These are phyloP conservation scores for Rhododendron williamsianum DNA, from an alignment of 148 eudicot genomes.

Conservation along the genomic window DNA sequence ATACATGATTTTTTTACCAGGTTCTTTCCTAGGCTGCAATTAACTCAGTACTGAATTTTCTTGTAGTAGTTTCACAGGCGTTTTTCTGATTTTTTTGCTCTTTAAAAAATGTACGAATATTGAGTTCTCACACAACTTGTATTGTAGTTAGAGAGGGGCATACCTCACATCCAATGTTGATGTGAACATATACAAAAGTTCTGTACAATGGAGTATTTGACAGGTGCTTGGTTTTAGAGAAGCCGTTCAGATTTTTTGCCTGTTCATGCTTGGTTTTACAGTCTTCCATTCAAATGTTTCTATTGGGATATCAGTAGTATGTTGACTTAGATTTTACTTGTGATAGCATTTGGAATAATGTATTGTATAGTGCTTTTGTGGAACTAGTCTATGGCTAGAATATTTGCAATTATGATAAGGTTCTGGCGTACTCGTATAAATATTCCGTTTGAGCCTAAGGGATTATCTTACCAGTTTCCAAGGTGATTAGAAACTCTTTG, in stretches of 20 bases:
- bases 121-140: slow-evolving; percentile 18
- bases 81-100: not conserved
- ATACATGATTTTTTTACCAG: slow-evolving; percentile 11
- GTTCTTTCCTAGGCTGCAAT: slow-evolving; percentile 22
- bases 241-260: slow-evolving; percentile 8
- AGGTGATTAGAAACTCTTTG: not conserved
- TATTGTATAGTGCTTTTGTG: not conserved
- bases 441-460: not conserved
- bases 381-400: slow-evolving; percentile 1
- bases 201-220: slow-evolving; percentile 19
- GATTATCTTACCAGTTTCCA: not conserved
- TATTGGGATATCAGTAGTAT: too few species aligned
- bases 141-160: slow-evolving; percentile 13
- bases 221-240: not conserved
- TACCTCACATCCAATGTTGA: slow-evolving; percentile 23
- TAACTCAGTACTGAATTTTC: slow-evolving; percentile 16
- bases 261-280: not conserved
- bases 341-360: not conserved
- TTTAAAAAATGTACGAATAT: slow-evolving; percentile 6
- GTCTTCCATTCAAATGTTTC: not conserved
- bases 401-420: not conserved
- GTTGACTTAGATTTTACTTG: not conserved
- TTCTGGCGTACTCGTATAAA: not conserved
- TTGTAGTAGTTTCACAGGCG: slow-evolving; percentile 12
- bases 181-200: slow-evolving; percentile 20